Conservation (phyloP, 2,329 filamentous ascomycete genomes). For the Proliferodiscus dingleyae region DNA sequence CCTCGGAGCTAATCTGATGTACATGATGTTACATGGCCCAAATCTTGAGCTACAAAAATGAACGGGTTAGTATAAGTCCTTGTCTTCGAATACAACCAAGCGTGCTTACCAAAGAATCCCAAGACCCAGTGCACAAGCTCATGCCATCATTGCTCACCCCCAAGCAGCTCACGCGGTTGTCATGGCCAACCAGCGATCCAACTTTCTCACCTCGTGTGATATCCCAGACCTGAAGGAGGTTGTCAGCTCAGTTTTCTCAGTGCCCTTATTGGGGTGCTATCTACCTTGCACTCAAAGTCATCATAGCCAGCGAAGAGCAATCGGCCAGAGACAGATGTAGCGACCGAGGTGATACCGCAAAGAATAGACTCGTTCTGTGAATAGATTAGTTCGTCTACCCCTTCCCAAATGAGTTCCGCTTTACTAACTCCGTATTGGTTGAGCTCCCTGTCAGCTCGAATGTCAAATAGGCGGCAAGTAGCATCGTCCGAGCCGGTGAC, state of each 20-base stretch:
- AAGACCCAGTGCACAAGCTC: conserved; percentile 98
- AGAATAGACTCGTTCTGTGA: conserved; percentile 88
- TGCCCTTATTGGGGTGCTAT: conserved; percentile 25
- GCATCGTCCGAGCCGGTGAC: conserved; percentile 97
- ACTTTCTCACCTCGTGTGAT: conserved; percentile 95
- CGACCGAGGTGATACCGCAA: conserved; percentile 96
- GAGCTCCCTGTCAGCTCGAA: conserved; percentile 81
- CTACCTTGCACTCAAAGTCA: conserved; percentile 99
- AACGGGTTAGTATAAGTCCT: conserved; percentile 4
- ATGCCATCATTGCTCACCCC: conserved; percentile 99
- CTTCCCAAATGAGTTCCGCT: too few relatives aligned
- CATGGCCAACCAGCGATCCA: conserved; percentile 91
- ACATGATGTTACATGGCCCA: conserved; percentile 55
- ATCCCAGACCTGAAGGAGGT: conserved; percentile 77
- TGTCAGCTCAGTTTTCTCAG: not conserved
- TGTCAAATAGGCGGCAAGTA: conserved; percentile 95
- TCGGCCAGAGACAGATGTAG: conserved; percentile 93
- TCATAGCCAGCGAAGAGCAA: conserved; percentile 96
- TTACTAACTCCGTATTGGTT: conserved; percentile 62
- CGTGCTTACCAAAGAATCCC: conserved; percentile 89
- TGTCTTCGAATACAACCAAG: not conserved
- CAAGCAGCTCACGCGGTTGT: conserved; percentile 97
- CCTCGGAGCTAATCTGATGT: conserved; percentile 18
- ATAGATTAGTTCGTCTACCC: too few relatives aligned
- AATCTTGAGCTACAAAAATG: conserved; percentile 65